Percentiles rank a stretch among this genome's conserved stretches.
Evolutionary conservation across 805 yeast species (phyloP).

Genomic region (Ogataea henricii): DNA sequence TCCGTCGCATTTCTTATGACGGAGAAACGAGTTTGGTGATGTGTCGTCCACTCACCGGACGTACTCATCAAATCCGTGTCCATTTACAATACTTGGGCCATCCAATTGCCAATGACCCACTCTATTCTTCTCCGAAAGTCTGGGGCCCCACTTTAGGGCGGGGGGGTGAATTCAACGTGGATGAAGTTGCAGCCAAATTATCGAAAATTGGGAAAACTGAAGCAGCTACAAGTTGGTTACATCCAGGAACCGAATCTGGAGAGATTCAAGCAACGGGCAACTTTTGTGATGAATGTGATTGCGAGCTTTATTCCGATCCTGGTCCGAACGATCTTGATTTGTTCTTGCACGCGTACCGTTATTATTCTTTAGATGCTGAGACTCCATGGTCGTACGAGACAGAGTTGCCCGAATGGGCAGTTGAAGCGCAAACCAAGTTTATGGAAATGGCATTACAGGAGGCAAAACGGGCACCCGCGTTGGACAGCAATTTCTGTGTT

Average conservation of each 20-base stretch:
- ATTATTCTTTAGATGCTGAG: conserved; percentile 51
- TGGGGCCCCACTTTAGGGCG: conserved; percentile 84
- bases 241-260: conserved; percentile 52
- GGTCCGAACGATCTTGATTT: conserved; percentile 83
- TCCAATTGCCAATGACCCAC: conserved; percentile 92
- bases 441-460: conserved; percentile 79
- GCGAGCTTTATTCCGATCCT: conserved; percentile 81
- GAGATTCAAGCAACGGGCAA: conserved; percentile 59
- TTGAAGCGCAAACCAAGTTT: conserved; percentile 52
- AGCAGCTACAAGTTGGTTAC: conserved; percentile 68
- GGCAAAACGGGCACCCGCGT: conserved; percentile 79
- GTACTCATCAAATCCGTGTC: conserved; percentile 94
- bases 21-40: conserved; percentile 66
- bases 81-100: conserved; percentile 87
- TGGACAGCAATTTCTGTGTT: conserved; percentile 88
- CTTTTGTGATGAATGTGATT: conserved; percentile 64
- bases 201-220: conserved; percentile 70
- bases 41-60: conserved; percentile 86
- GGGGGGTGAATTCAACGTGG: conserved; percentile 48
- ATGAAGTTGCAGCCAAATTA: conserved; percentile 48
- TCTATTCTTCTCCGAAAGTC: conserved; percentile 72
- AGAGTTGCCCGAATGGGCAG: conserved; percentile 82
- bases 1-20: conserved; percentile 68
- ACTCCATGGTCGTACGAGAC: conserved; percentile 71
- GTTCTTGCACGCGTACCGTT: conserved; percentile 89